Evolutionary conservation across 1,139 yeast species (phyloP), one percentile per base, ranked within the genome.

Genomic region (Debaryomyces subglobosus): DNA sequence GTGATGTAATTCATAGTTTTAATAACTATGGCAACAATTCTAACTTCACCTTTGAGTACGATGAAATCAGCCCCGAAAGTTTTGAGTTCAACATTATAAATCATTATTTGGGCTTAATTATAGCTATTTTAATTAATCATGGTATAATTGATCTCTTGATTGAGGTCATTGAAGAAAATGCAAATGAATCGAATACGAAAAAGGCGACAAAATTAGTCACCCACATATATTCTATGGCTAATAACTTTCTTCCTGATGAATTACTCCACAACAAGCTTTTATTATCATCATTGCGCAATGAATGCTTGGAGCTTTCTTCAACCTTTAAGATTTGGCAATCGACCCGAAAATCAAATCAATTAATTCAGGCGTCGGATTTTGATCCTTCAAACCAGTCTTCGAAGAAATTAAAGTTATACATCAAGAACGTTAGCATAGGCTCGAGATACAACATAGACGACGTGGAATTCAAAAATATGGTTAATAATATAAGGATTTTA

Each of bases 401-500:
- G 51, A 64, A 68, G 27, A 47, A 44, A 49, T 59, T 72, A 38
- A 60, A 63, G 52, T 57, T 63, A 20, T 65, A 68, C 39, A 62
- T 80, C 2, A 74, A 71, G 48, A 68, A 68, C 15, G 70, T 79
- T 27, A 76, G 72, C 43, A 71, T 77, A 9, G 72, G 74, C 39
- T 65, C 81, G 46, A 78, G 81, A 5, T 74, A 74, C 29, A 75
- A 79, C 44, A 73, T 87, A 29, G 96, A 89, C 58, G 97, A 91
- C 49, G 56, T 72, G 0, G 86, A 85, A 43, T 82, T 92, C 58
- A 85, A 87, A 56, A 77, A 78, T 48, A 72, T 89, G 70, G 74
- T 94, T 6, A 69, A 72, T 37, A 85, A 85, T 44, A 84, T 96
- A 0, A 84, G 79, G 54, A 91, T 94, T 1, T 65, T 90, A 40